phyloP scores from a whole-genome alignment of 2,329 filamentous ascomycete species.

The Cladosporium colombiae region DNA sequence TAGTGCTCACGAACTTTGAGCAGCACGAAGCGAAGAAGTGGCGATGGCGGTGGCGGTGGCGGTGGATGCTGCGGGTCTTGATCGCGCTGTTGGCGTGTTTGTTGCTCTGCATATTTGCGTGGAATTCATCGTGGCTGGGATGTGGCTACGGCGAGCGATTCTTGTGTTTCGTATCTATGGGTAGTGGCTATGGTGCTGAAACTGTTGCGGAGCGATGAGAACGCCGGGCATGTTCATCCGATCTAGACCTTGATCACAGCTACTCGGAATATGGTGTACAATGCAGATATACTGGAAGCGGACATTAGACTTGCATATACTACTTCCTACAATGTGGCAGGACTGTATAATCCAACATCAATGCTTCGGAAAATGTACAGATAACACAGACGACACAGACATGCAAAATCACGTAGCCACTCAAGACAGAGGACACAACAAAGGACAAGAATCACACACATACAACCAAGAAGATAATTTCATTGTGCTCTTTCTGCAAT shows the following conservation, averaged over 20 bases:
- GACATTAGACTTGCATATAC: neutral
- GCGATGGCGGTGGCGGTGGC: neutral
- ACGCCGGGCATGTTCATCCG: neutral
- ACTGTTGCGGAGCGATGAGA: neutral
- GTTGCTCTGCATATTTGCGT: neutral
- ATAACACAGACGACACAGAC: neutral
- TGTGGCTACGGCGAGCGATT: neutral
- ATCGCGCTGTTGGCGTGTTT: neutral
- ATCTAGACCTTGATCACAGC: neutral
- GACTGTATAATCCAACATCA: neutral
- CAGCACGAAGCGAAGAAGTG: neutral
- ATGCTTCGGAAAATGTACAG: neutral
- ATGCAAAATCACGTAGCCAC: neutral
- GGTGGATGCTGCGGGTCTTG: neutral
- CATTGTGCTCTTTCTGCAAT: neutral
- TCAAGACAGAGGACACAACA: neutral
- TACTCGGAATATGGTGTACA: neutral
- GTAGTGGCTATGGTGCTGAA: neutral
- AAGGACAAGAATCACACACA: neutral
- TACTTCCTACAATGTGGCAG: neutral
- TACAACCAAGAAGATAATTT: neutral
- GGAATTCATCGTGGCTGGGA: neutral
- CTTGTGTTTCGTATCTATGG: neutral
- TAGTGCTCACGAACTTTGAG: slow-evolving; percentile 46
- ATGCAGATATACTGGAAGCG: neutral